Base-by-base conservation (phyloP, 2,329 filamentous ascomycete genomes). In the Neodidymelliopsis sp. region DNA sequence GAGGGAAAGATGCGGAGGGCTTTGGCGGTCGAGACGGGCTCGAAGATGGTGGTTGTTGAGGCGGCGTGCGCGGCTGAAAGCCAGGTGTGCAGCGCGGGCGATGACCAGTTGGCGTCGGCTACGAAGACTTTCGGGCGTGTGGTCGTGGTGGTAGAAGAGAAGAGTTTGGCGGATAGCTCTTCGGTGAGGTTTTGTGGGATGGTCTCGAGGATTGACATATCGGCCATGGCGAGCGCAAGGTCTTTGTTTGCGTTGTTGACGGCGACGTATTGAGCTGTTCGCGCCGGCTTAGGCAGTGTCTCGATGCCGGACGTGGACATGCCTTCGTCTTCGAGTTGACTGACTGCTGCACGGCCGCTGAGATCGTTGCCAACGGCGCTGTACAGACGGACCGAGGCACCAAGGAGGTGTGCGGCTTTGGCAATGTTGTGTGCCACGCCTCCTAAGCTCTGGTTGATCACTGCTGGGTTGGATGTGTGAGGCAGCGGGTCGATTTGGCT, bases 361-460 rank as follows among this genome's bases (percentile, higher is more conserved):
- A 85, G 62, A 66, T 97, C 93, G 65, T 92, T 83, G 11, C 88
- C 91, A 8, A 96, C 82, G 54, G 91, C 82, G 63, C 89, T 96
- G 73, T 88, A 92, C 12, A 97, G 83, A 16, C 84, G 81, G 6
- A 94, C 88, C 11, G 76, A 74, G 27, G 80, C 83, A 29, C 83
- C 84, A 50, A 88, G 80, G 23, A 86, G 81, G 59, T 91, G 89
- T 1, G 90, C 87, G 33, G 93, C 92, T 36, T 91, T 82, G 12
- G 94, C 91, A 33, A 97, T 90, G 65, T 97, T 97, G 65, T 91
- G 87, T 6, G 90, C 94, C 6, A 97, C 94, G 6, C 94, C 94
- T 10, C 94, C 94, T 6, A 97, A 82, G 1, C 88, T 90, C 66
- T 96, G 91, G 25, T 77, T 84, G 57, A 97, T 95, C 11, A 79